phyloP scores from a whole-genome alignment of 1,284 basidiomycete genomes.

The Malassezia pachydermatis region DNA sequence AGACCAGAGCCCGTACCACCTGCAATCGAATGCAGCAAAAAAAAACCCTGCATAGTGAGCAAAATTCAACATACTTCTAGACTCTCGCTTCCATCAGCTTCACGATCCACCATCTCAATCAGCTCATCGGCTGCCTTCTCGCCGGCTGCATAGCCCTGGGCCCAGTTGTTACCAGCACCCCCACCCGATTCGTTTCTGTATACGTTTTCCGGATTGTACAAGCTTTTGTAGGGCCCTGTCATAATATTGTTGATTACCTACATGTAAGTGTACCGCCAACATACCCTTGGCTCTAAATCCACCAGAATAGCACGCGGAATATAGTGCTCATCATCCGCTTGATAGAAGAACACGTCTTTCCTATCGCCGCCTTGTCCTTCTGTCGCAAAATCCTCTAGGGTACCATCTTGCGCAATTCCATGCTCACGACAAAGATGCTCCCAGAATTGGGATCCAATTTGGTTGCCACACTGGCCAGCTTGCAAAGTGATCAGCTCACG shows the following conservation, averaged over 20 bases:
- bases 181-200: slow-evolving; percentile 90
- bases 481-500: slow-evolving; percentile 47
- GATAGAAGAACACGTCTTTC: slow-evolving; percentile 99
- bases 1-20: slow-evolving; percentile 96
- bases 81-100: slow-evolving; percentile 95
- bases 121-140: slow-evolving; percentile 91
- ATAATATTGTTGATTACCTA: slow-evolving; percentile 95
- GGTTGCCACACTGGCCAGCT: slow-evolving; percentile 46
- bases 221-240: slow-evolving; percentile 74
- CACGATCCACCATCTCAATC: slow-evolving; percentile 97
- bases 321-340: slow-evolving; percentile 98
- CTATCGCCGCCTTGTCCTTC: slow-evolving; percentile 56
- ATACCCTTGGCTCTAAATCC: slow-evolving; percentile 90
- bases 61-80: slow-evolving; percentile 63
- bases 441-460: slow-evolving; percentile 48
- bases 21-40: slow-evolving; percentile 96
- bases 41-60: slow-evolving; percentile 66
- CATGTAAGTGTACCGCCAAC: slow-evolving; percentile 28
- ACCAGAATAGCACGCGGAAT: slow-evolving; percentile 92
- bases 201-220: slow-evolving; percentile 98
- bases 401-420: slow-evolving; percentile 45
- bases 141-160: slow-evolving; percentile 71
- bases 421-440: slow-evolving; percentile 47
- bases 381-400: slow-evolving; percentile 40
- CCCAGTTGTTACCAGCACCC: slow-evolving; percentile 98